Percentiles rank a stretch among this genome's conserved stretches.
Evolutionary conservation across 2,329 filamentous ascomycete genomes (phyloP).

Genomic region (Paracoccidioides brasiliensis): DNA sequence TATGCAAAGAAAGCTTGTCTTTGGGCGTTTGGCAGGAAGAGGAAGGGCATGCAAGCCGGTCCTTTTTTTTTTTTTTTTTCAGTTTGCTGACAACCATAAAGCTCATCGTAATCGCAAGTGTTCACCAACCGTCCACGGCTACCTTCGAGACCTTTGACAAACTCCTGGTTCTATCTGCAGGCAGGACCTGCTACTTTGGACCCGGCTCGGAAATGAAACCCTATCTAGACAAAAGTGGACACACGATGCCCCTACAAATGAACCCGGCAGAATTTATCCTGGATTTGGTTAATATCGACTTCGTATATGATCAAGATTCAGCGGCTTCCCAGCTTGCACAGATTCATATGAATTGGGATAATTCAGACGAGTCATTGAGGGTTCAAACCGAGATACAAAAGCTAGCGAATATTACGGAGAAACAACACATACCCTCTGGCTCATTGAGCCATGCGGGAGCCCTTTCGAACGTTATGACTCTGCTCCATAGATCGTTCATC

Average conservation of each 20-base stretch:
- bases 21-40: background rate
- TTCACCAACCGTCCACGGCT: conserved; percentile 71
- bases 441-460: conserved; percentile 28
- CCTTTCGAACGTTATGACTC: conserved; percentile 43
- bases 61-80: too few species aligned
- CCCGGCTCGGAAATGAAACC: conserved; percentile 42
- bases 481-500: conserved; percentile 67
- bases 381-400: conserved; percentile 20
- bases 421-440: conserved; percentile 16
- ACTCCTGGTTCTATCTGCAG: conserved; percentile 57
- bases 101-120: conserved; percentile 68
- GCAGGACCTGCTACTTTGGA: conserved; percentile 62
- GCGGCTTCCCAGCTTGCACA: conserved; percentile 38
- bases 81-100: conserved; percentile 17
- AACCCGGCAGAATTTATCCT: conserved; percentile 74
- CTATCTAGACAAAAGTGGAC: conserved; percentile 52
- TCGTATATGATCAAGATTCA: conserved; percentile 38
- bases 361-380: conserved; percentile 31
- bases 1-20: background rate
- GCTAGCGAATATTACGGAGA: conserved; percentile 12
- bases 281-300: conserved; percentile 67
- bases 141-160: conserved; percentile 75
- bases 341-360: conserved; percentile 45
- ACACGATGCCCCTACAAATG: conserved; percentile 52
- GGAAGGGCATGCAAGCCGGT: too few species aligned